These are phyloP conservation scores for Ailanthus altissimus DNA, from an alignment of 345 rosid species.

Conservation along the genomic window DNA sequence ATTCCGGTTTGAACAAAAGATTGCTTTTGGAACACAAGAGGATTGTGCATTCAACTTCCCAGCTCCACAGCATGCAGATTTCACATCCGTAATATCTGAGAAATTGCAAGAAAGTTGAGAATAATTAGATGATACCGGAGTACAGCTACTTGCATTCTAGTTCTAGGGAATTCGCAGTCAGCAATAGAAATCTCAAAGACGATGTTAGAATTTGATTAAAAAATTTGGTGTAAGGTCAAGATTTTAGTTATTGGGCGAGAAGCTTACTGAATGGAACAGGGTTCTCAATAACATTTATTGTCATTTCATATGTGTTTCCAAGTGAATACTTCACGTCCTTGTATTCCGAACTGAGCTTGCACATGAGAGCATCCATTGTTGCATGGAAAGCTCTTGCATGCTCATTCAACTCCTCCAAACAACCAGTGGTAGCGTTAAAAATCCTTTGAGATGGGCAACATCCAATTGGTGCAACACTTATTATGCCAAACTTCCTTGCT, in stretches of 20 bases:
- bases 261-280: slow-evolving; percentile 38
- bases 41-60: slow-evolving; percentile 34
- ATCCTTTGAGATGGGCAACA: slow-evolving; percentile 59
- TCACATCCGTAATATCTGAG: slow-evolving; percentile 45
- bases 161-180: too few species aligned
- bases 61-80: slow-evolving; percentile 47
- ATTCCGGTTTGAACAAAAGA: slow-evolving; percentile 36
- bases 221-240: too few species aligned
- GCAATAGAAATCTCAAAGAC: too few species aligned
- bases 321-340: slow-evolving; percentile 46
- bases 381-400: slow-evolving; percentile 37
- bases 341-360: slow-evolving; percentile 42
- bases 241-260: neutral
- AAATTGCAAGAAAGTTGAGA: neutral
- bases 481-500: slow-evolving; percentile 53
- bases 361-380: slow-evolving; percentile 24
- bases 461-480: slow-evolving; percentile 55
- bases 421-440: slow-evolving; percentile 36
- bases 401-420: slow-evolving; percentile 46
- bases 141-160: too few species aligned
- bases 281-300: slow-evolving; percentile 38
- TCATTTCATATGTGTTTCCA: slow-evolving; percentile 50
- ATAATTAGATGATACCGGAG: too few species aligned
- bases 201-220: too few species aligned
- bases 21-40: slow-evolving; percentile 30